Conservation (phyloP, 2,329 filamentous ascomycete species). For the Tolypocladium cylindrosporum region DNA sequence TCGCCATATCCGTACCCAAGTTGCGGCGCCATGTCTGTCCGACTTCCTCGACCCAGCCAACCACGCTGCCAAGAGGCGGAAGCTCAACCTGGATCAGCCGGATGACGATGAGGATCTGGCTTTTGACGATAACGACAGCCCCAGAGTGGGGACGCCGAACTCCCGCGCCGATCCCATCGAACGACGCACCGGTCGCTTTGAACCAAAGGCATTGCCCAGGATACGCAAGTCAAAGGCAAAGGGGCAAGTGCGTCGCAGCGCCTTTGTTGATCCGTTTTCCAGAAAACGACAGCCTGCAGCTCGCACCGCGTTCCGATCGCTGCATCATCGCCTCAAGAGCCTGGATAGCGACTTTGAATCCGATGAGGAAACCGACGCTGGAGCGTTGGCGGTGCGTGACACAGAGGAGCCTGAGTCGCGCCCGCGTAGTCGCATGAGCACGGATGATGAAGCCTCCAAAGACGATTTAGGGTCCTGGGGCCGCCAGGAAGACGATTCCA, state of each 20-base stretch:
- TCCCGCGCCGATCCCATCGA: conserved; percentile 53
- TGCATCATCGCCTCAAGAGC: conserved; percentile 65
- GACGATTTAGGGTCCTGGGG: conserved; percentile 39
- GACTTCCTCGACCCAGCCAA: conserved; percentile 75
- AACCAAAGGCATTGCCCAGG: conserved; percentile 55
- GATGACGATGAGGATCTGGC: conserved; percentile 39
- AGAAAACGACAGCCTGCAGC: conserved; percentile 48
- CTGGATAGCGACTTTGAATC: conserved; percentile 67
- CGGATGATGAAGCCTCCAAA: conserved; percentile 45
- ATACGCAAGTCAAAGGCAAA: conserved; percentile 61
- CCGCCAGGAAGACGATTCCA: conserved; percentile 50
- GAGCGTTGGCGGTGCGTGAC: conserved; percentile 51
- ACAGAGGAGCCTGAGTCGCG: conserved; percentile 81
- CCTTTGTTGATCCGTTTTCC: conserved; percentile 59
- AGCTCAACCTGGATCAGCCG: conserved; percentile 65
- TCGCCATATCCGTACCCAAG: conserved; percentile 77
- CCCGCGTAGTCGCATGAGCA: conserved; percentile 64
- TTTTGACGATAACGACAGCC: conserved; percentile 52
- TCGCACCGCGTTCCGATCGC: conserved; percentile 59
- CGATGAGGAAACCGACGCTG: conserved; percentile 64
- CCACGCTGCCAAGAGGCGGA: conserved; percentile 68
- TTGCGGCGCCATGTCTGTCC: conserved; percentile 72
- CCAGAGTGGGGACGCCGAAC: conserved; percentile 55
- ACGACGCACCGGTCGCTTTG: conserved; percentile 44
- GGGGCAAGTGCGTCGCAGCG: conserved; percentile 43